Evolutionary conservation across 2,329 filamentous ascomycete genomes (phyloP).

Genomic region (Catunica adiposa): DNA sequence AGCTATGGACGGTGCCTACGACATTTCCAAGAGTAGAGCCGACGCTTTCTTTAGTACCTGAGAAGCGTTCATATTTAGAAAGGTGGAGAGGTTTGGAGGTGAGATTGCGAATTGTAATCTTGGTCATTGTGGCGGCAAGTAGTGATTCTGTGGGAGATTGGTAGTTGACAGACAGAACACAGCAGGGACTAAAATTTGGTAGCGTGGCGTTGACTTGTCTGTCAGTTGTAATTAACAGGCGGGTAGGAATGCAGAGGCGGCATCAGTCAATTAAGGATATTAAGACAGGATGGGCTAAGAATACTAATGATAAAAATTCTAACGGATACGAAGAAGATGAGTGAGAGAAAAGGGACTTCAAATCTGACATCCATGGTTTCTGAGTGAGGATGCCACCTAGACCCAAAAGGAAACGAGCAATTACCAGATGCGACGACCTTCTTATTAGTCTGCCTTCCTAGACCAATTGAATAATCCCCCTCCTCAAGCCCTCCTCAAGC

Average conservation of each 20-base stretch:
- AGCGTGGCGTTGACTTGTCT: neutral
- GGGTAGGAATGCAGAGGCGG: neutral
- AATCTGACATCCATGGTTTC: too few species aligned
- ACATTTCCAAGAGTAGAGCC: conserved; percentile 30
- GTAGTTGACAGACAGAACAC: neutral
- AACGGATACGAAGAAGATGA: too few species aligned
- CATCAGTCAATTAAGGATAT: neutral
- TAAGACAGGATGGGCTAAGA: neutral
- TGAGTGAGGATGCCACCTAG: too few species aligned
- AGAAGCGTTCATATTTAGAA: conserved; percentile 51
- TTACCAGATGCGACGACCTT: too few species aligned
- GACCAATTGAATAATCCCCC: too few species aligned
- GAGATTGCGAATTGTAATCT: conserved; percentile 66
- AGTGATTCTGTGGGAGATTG: neutral
- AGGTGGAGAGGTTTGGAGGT: conserved; percentile 58
- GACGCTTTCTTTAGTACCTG: conserved; percentile 28
- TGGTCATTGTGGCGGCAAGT: conserved; percentile 24
- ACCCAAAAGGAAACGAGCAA: too few species aligned
- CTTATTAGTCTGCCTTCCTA: too few species aligned
- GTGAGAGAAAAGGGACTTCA: too few species aligned
- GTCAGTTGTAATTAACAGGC: neutral
- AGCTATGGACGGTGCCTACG: conserved; percentile 26
- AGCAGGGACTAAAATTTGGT: neutral
- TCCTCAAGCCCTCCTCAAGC: neutral
- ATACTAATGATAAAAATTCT: too few species aligned